Evolutionary conservation across 2,329 filamentous ascomycete species (phyloP).

Genomic region (Ophiocordyceps camponoti-rufipedis): DNA sequence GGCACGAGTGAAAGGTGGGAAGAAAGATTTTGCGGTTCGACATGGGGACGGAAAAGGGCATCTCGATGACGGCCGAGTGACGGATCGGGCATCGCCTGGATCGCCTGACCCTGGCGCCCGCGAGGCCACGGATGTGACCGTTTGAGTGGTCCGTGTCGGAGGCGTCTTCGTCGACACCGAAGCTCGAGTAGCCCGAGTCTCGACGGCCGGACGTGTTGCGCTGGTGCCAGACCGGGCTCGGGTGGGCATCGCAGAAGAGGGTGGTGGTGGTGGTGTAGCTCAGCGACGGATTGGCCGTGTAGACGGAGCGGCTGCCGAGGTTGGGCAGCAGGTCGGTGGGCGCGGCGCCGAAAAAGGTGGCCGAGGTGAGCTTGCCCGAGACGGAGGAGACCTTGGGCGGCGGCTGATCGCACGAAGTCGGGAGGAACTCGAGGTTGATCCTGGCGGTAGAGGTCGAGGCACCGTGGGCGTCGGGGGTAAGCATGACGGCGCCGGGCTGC

Average conservation of each 20-base stretch:
- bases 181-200: slow-evolving; percentile 35
- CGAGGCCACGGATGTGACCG: slow-evolving; percentile 2
- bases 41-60: slow-evolving; percentile 29
- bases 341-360: slow-evolving; percentile 31
- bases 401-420: slow-evolving; percentile 19
- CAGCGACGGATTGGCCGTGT: slow-evolving; percentile 21
- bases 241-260: slow-evolving; percentile 18
- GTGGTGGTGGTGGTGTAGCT: slow-evolving; percentile 26
- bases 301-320: slow-evolving; percentile 24
- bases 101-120: slow-evolving; percentile 6
- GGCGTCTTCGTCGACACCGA: slow-evolving; percentile 15
- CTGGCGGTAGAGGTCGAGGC: slow-evolving; percentile 22
- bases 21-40: slow-evolving; percentile 30
- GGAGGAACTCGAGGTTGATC: slow-evolving; percentile 29
- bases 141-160: slow-evolving; percentile 16
- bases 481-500: slow-evolving; percentile 29
- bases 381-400: slow-evolving; percentile 31
- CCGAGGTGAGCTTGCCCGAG: slow-evolving; percentile 29
- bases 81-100: slow-evolving; percentile 13
- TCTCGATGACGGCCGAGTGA: slow-evolving; percentile 22
- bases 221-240: slow-evolving; percentile 23
- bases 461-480: slow-evolving; percentile 28
- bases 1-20: slow-evolving; percentile 40
- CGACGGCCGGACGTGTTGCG: slow-evolving; percentile 17
- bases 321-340: slow-evolving; percentile 30